Conservation (phyloP, 177 flowering plant genomes). For the Vitis hybrid region DNA sequence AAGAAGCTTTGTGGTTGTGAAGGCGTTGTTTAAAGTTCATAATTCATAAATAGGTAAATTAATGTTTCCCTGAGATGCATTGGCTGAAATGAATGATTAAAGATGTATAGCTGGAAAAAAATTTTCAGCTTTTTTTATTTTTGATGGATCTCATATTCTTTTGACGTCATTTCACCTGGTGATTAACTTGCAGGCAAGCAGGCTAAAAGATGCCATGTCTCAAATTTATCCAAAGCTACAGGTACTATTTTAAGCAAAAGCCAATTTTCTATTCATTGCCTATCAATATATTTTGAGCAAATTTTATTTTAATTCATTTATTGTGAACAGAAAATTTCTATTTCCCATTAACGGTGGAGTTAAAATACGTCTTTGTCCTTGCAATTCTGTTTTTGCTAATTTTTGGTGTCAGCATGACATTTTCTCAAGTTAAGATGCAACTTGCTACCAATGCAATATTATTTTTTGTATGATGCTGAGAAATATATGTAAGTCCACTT, state of each 20-base stretch:
- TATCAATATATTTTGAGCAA: neutral
- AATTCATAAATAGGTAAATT: neutral
- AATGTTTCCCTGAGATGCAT: neutral
- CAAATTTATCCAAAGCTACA: constrained; percentile 78
- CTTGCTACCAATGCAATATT: too few species aligned
- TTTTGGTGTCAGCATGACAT: too few species aligned
- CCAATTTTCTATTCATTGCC: neutral
- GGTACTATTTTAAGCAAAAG: constrained; percentile 37
- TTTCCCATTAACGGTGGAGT: too few species aligned
- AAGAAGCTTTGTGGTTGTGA: neutral
- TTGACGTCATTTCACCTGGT: constrained; percentile 1
- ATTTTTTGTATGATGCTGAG: too few species aligned
- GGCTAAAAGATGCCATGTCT: constrained; percentile 87
- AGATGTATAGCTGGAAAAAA: neutral
- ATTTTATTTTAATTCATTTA: too few species aligned
- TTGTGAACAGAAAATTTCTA: too few species aligned
- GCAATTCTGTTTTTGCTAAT: too few species aligned
- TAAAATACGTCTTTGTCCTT: too few species aligned
- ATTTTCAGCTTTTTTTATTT: neutral
- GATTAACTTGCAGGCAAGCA: constrained; percentile 49
- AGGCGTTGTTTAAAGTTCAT: too few species aligned
- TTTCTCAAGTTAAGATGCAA: too few species aligned
- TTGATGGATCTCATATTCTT: neutral
- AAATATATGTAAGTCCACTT: too few species aligned
- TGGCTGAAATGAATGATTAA: neutral